Evolutionary conservation across 305 asterid species (phyloP), one percentile per base, ranked within the genome.

Genomic region (Fraxinus platypoda): DNA sequence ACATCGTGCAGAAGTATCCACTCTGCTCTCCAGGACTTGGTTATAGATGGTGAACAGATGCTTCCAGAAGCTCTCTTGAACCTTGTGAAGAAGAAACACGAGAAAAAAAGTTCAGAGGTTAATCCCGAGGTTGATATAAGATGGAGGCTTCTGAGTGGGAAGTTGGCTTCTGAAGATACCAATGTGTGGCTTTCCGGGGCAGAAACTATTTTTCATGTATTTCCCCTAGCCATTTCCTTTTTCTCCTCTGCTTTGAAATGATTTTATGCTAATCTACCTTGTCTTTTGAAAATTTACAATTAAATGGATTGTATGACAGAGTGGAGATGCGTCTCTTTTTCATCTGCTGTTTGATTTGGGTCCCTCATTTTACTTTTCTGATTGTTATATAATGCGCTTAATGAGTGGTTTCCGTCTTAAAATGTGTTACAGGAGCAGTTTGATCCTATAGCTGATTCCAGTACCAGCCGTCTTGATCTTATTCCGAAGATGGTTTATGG

Each of bases 81-180:
- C 52, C 70, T 82, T 74, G 78, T 96, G 82, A 91, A 83, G 87
- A 87, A 88, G 88, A 93, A 91, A 85, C 52, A 75, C 26, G 88
- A 83, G 79, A 87, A 80, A 46, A 87, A 81, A 72, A 84, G 57
- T 71, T 78, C 88, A 72, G 86, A 87, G 80, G 78, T 52, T 35
- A 59, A 75, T 81, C 79, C 86, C 38, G 83, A 84, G 83, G 88
- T 81, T 72, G 93, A 93, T 83, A 81, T 93, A 75, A 90, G 86
- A 81, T 94, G 99, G 99, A 90, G 95, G 81, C 87, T 96, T 81
- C 89, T 96, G 74, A 89, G 88, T 70, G 99, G 98, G 75, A 90
- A 88, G 85, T 83, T 78, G 75, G 87, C 92, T 76, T 84, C 93
- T 28, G 92, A 90, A 86, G 94, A 91, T 38, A 86, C 92, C 79